A percentile compares a stretch with the other conserved stretches of the same genome.
Evolutionary conservation across 2,329 filamentous ascomycete genomes (phyloP).

Genomic region (Sporothrix protearum): DNA sequence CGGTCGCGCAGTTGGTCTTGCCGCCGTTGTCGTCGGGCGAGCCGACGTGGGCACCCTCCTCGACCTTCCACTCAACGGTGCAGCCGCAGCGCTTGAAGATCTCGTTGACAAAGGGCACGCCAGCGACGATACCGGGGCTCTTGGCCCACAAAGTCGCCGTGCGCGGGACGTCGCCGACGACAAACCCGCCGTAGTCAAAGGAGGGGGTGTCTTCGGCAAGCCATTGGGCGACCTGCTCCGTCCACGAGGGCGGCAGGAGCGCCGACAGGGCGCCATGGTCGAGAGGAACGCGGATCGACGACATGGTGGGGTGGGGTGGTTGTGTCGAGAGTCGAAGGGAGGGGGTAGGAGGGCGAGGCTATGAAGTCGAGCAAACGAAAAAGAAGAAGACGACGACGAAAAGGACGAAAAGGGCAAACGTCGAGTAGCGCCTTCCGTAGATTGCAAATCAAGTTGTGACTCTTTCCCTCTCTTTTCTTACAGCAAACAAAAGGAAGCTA

Average conservation of each 20-base stretch:
- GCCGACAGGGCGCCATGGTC: slow-evolving; percentile 51
- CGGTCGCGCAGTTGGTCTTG: slow-evolving; percentile 65
- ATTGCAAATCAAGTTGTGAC: not conserved
- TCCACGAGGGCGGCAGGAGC: slow-evolving; percentile 82
- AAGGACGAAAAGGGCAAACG: not conserved
- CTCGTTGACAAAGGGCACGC: slow-evolving; percentile 92
- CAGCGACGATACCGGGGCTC: slow-evolving; percentile 77
- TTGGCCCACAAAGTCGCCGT: slow-evolving; percentile 67
- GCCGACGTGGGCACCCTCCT: slow-evolving; percentile 69
- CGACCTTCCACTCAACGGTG: slow-evolving; percentile 81
- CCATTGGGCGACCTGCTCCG: slow-evolving; percentile 75
- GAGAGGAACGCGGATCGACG: slow-evolving; percentile 23
- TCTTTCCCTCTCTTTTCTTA: not conserved
- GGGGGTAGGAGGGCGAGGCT: not conserved
- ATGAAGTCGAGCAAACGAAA: not conserved
- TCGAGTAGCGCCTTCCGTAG: not conserved
- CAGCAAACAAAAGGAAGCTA: not conserved
- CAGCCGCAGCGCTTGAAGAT: slow-evolving; percentile 88
- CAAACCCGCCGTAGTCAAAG: slow-evolving; percentile 95
- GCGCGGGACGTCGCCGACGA: slow-evolving; percentile 70
- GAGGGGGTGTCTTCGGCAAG: slow-evolving; percentile 94
- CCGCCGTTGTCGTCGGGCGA: slow-evolving; percentile 36
- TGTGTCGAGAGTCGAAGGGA: not conserved
- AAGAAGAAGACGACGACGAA: not conserved
- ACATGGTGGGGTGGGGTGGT: not conserved